Base-by-base conservation (phyloP, 2,329 filamentous ascomycete species). In the Colletotrichum sp. region DNA sequence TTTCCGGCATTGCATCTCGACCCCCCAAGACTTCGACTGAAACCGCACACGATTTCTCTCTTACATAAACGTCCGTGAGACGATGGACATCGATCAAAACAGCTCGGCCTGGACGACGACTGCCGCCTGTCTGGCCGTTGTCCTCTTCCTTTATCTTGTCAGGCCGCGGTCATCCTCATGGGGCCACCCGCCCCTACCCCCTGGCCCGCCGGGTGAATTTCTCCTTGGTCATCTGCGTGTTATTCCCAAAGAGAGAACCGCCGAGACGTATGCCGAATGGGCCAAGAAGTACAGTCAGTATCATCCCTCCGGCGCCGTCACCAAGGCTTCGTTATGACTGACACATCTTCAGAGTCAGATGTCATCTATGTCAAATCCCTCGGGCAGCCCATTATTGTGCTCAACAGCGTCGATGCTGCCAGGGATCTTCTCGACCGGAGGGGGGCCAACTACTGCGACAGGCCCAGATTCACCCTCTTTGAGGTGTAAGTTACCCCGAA, bases 251-350 rank as follows among this genome's bases (percentile, higher is more conserved):
- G 71, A 78, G 34, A 65, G 62, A 48, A 76, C 77, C 7, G 77
- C 77, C 32, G 74, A 64, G 52, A 72, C 69, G 18, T 78, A 78
- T 60, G 68, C 75, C 8, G 57, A 77, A 64, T 78, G 77, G 77
- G 76, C 76, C 24, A 69, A 74, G 36, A 63, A 75, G 95, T 81
- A 94, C 95, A 83, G 93, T 95, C 26, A 73, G 77, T 69, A 15
- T 24, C n/a, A 30, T 32, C n/a, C 39, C 32, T 18, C 12, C 13
- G 44, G 9, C 48, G 24, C 15, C 28, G 18, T 30, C 15, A 12
- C 6, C 28, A 15, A 55, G 24, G 26, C 12, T 5, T 39, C 28
- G 12, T 18, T 15, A 18, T 59, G 70, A 60, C 64, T 69, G 64
- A 69, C 32, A 16, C 34, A 7, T 59, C 24, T 26, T 15, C 13